phyloP scores from a whole-genome alignment of 129 eudicot species.

The Ambrosia trifida region DNA sequence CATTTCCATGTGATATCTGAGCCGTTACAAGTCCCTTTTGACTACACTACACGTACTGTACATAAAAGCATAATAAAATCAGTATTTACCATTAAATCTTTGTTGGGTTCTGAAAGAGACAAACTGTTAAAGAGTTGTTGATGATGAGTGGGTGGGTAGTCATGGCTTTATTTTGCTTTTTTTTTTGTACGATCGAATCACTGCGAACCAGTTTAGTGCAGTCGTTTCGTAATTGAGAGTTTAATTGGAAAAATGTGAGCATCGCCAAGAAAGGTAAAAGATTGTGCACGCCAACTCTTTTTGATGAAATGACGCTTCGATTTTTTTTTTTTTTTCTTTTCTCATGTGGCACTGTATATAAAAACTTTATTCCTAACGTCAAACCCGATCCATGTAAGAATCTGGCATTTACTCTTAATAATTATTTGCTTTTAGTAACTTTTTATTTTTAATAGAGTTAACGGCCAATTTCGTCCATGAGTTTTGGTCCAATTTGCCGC shows the following conservation, averaged over 20 bases:
- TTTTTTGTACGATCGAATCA: constrained; percentile 25
- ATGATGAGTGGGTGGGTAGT: not conserved
- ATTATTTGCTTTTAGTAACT: constrained; percentile 7
- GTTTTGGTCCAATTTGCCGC: too few species aligned
- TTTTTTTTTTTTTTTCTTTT: not conserved
- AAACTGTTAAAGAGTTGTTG: constrained; percentile 14
- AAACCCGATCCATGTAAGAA: constrained; percentile 24
- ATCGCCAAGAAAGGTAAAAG: constrained; percentile 23
- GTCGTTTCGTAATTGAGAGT: constrained; percentile 5
- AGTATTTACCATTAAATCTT: constrained; percentile 10
- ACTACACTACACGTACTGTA: constrained; percentile 8
- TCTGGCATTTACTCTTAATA: not conserved
- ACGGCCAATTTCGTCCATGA: too few species aligned
- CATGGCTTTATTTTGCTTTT: not conserved
- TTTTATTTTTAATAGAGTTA: too few species aligned
- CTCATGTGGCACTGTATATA: not conserved
- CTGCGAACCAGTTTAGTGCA: not conserved
- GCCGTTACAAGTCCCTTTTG: constrained; percentile 13
- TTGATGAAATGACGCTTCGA: constrained; percentile 31
- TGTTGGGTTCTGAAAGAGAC: not conserved
- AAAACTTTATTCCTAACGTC: constrained; percentile 23
- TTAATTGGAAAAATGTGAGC: constrained; percentile 16
- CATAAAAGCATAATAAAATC: constrained; percentile 22
- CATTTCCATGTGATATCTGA: constrained; percentile 11
- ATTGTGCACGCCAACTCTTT: constrained; percentile 27